A percentile compares a stretch with the other conserved stretches of the same genome.
phyloP scores from a whole-genome alignment of 805 yeast species.

The Ogataea zsoltii region DNA sequence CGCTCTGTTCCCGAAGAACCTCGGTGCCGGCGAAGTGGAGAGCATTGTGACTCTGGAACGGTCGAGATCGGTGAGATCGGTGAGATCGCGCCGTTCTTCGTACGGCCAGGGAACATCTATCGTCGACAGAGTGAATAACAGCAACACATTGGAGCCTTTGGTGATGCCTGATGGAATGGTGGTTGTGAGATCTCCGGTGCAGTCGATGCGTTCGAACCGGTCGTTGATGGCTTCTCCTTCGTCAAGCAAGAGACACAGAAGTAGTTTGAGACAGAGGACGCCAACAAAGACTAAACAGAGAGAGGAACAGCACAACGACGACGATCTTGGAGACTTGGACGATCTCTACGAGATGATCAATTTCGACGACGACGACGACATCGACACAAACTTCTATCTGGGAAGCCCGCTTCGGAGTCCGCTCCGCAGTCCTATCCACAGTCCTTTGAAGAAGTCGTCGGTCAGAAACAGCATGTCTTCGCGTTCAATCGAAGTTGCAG shows the following conservation, averaged over 20 bases:
- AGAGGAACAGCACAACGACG: too few relatives aligned
- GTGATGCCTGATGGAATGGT: slow-evolving; percentile 45
- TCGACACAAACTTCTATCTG: slow-evolving; percentile 29
- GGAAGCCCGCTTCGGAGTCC: slow-evolving; percentile 8
- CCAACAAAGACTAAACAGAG: neutral
- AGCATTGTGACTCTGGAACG: slow-evolving; percentile 74
- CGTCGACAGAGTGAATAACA: slow-evolving; percentile 24
- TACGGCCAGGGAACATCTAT: slow-evolving; percentile 27
- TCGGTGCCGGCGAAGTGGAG: slow-evolving; percentile 68
- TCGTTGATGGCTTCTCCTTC: slow-evolving; percentile 12
- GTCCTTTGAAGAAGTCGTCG: neutral
- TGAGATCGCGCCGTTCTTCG: slow-evolving; percentile 43
- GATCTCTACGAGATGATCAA: slow-evolving; percentile 34
- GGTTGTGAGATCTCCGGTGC: slow-evolving; percentile 37
- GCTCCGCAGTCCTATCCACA: neutral
- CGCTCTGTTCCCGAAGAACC: slow-evolving; percentile 68
- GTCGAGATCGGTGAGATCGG: slow-evolving; percentile 56
- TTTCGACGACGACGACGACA: slow-evolving; percentile 28
- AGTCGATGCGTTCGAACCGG: slow-evolving; percentile 9
- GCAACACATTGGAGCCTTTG: slow-evolving; percentile 20
- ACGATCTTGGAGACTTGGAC: slow-evolving; percentile 20
- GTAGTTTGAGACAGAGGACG: slow-evolving; percentile 8
- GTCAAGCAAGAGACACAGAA: slow-evolving; percentile 5
- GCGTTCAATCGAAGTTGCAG: too few relatives aligned
- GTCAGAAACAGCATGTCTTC: too few relatives aligned